phyloP scores from a whole-genome alignment of 495 filamentous ascomycete species.

The Evernia prunastri region DNA sequence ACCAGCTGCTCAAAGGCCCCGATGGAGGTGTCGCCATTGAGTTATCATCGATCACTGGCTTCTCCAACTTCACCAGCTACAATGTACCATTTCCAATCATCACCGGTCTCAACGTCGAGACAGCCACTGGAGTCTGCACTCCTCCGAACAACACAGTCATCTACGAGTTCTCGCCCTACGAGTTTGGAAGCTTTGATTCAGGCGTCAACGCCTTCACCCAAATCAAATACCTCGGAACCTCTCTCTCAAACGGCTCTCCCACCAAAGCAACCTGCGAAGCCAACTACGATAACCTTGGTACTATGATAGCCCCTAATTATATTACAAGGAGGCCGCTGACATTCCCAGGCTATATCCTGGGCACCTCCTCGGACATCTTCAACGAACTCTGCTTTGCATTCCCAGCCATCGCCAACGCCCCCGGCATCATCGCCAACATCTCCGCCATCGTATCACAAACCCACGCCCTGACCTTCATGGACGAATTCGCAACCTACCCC shows the following conservation, averaged over 20 bases:
- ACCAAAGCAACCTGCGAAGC: constrained; percentile 32
- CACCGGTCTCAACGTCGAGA: constrained; percentile 31
- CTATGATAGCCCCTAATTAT: not conserved
- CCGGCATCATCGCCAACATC: constrained; percentile 20
- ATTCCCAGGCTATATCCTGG: constrained; percentile 35
- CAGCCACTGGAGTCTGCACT: constrained; percentile 31
- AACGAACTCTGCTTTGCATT: constrained; percentile 29
- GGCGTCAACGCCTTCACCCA: constrained; percentile 39
- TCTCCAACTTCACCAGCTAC: constrained; percentile 34
- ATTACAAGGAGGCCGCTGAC: not conserved
- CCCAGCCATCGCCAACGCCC: constrained; percentile 16
- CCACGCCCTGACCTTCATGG: constrained; percentile 24
- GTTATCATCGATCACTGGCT: constrained; percentile 31
- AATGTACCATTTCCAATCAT: constrained; percentile 43
- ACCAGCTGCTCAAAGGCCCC: constrained; percentile 35
- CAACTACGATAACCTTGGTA: constrained; percentile 45
- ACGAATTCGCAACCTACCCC: constrained; percentile 35
- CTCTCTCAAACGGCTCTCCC: constrained; percentile 31
- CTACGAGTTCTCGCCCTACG: constrained; percentile 44
- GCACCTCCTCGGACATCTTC: constrained; percentile 38
- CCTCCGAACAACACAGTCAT: constrained; percentile 33
- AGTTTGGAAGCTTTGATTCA: constrained; percentile 43
- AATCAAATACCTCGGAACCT: constrained; percentile 40
- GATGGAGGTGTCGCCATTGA: constrained; percentile 35
- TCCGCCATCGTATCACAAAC: constrained; percentile 22